These are phyloP conservation scores for Dactylellina leptospora DNA, from an alignment of 2,329 filamentous ascomycete genomes.

Conservation along the genomic window DNA sequence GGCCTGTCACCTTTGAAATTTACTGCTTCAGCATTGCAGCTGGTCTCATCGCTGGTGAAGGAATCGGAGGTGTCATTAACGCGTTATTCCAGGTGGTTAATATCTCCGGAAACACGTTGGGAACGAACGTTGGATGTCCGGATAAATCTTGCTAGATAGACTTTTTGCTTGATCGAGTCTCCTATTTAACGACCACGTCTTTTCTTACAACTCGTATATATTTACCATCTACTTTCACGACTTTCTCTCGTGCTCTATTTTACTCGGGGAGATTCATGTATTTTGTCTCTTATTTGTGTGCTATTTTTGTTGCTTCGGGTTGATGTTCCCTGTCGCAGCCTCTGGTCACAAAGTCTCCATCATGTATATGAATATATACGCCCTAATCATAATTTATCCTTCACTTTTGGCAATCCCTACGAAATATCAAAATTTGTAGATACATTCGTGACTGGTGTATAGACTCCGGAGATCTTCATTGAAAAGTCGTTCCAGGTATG, in stretches of 20 bases:
- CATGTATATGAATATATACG: background rate
- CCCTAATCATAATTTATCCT: too few relatives aligned
- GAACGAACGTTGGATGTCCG: conserved; percentile 62
- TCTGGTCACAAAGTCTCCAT: conserved; percentile 7
- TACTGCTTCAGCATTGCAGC: conserved; percentile 70
- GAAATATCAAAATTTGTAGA: too few relatives aligned
- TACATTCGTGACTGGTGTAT: too few relatives aligned
- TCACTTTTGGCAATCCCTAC: too few relatives aligned
- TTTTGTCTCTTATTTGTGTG: too few relatives aligned
- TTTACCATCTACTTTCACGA: background rate
- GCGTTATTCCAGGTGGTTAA: conserved; percentile 64
- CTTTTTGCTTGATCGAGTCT: too few relatives aligned
- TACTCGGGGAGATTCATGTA: background rate
- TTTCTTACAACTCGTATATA: background rate
- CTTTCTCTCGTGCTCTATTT: background rate
- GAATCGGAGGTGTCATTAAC: conserved; percentile 71
- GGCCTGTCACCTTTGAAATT: conserved; percentile 66
- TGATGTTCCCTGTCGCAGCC: background rate
- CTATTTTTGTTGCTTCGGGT: background rate
- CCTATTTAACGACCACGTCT: too few relatives aligned
- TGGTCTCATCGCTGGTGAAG: conserved; percentile 71
- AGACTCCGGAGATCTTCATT: too few relatives aligned
- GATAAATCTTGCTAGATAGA: conserved; percentile 52
- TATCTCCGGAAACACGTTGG: conserved; percentile 60
- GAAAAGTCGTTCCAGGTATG: too few relatives aligned